A percentile compares a stretch with the other conserved stretches of the same genome.
Evolutionary conservation across 1,139 yeast genomes (phyloP).

Genomic region (Scheffersomyces quercinus): DNA sequence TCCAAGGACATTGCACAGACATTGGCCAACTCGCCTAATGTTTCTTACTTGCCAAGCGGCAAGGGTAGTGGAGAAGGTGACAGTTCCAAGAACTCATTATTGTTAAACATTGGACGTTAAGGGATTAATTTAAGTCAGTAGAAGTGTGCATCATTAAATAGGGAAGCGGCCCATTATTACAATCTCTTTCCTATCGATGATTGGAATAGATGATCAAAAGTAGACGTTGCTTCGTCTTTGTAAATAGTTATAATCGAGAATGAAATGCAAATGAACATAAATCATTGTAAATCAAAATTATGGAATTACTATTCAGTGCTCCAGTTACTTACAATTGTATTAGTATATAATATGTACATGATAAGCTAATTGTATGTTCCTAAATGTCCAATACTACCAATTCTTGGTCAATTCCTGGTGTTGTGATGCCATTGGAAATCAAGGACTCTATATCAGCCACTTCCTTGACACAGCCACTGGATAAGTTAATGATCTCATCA

Average conservation of each 20-base stretch:
- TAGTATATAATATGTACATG: neutral
- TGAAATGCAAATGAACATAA: too few relatives aligned
- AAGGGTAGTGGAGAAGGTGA: slow-evolving; percentile 32
- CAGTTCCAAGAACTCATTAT: slow-evolving; percentile 35
- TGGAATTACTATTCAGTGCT: neutral
- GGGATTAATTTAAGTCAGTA: neutral
- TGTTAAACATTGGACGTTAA: slow-evolving; percentile 43
- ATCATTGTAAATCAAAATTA: too few relatives aligned
- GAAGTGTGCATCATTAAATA: too few relatives aligned
- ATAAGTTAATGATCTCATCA: slow-evolving; percentile 56
- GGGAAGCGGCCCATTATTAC: too few relatives aligned
- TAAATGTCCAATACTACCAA: slow-evolving; percentile 42
- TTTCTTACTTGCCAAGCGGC: slow-evolving; percentile 84
- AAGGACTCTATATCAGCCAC: slow-evolving; percentile 73
- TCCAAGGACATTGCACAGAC: slow-evolving; percentile 93
- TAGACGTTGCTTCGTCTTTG: too few relatives aligned
- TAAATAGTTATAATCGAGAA: too few relatives aligned
- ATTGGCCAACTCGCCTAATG: slow-evolving; percentile 78
- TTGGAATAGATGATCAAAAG: too few relatives aligned
- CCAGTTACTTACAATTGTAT: neutral
- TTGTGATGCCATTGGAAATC: slow-evolving; percentile 55
- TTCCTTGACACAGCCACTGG: slow-evolving; percentile 85
- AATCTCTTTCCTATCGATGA: too few relatives aligned
- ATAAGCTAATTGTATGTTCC: neutral
- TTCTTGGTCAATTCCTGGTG: slow-evolving; percentile 52